Evolutionary conservation across 192 early-diverging fungal genomes (phyloP), one percentile per base, ranked within the genome.

Genomic region (Coemansia sp.): DNA sequence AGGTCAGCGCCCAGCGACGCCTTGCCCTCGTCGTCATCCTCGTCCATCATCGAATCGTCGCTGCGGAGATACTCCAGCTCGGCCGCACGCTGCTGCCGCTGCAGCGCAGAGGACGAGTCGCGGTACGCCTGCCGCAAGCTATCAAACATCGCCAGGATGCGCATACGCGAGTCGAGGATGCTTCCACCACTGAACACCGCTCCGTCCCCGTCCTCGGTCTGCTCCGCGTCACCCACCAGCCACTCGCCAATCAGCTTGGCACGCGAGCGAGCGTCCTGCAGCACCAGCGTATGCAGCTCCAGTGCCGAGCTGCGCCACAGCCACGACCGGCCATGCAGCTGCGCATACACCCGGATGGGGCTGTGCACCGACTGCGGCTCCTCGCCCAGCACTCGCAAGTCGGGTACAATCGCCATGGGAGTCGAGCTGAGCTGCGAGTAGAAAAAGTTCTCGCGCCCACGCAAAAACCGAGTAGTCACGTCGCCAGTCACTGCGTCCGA

Each of bases 281-380:
- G 71, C 40, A 86, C 84, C 10, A 90, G 88, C 34, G 85, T 78
- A 66, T 95, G 95, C 40, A 99, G 84, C 71, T 99, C 97, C 20
- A 99, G 76, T 2, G 96, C 95, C 16, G 95, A 72, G 24, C 89
- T 84, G 64, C 93, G 90, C 87, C 98, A 87, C 12, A 97, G 84
- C 96, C 96, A 99, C 0, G 97, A 88, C 15, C 95, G 90, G 47
- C 93, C 91, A 68, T 96, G 89, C 57, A 99, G 84, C 66, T 88
- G 86, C 13, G 90, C 84, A 65, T 79, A 72, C 16, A 74, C 75
- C 11, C 57, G 59, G 31, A 69, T 63, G 11, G 74, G 69, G 43
- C 51, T 73, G 61, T 76, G 70, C 62, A 77, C 60, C 20, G 49
- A 52, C 49, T 24, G 10, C 1, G 49, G n/a, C 20, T 11, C 9